These are phyloP conservation scores for Naganishia cerealis DNA, from an alignment of 1,284 basidiomycete species.

Conservation along the genomic window DNA sequence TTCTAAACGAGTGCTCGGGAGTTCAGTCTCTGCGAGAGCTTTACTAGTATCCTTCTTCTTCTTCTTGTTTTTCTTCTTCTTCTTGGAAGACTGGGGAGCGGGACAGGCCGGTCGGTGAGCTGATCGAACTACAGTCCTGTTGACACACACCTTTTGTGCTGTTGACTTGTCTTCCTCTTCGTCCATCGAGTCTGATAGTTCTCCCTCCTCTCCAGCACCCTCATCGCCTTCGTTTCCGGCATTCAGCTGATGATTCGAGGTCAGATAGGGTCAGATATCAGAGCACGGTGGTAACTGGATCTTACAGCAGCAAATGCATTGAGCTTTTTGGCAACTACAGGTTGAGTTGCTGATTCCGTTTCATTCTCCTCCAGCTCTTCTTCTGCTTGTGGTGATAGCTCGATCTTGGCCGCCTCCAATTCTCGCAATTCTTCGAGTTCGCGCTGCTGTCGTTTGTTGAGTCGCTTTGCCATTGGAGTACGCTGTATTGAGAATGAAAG, in stretches of 20 bases:
- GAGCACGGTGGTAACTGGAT: slow-evolving; percentile 25
- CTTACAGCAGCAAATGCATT: slow-evolving; percentile 64
- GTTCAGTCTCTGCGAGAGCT: slow-evolving; percentile 6
- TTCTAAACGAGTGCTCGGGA: slow-evolving; percentile 37
- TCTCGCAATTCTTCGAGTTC: slow-evolving; percentile 69
- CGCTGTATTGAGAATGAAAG: no score
- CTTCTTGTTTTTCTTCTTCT: slow-evolving; percentile 61
- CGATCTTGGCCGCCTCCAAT: slow-evolving; percentile 42
- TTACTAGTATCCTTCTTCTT: slow-evolving; percentile 48
- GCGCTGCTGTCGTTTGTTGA: slow-evolving; percentile 78
- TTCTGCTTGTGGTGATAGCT: slow-evolving; percentile 37
- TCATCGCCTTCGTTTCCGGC: slow-evolving; percentile 40
- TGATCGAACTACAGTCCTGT: neutral
- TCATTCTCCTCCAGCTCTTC: slow-evolving; percentile 46
- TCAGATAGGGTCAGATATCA: neutral
- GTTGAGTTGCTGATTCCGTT: slow-evolving; percentile 44
- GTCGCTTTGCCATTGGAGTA: slow-evolving; percentile 54
- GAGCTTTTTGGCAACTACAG: slow-evolving; percentile 31
- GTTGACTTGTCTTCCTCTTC: slow-evolving; percentile 55
- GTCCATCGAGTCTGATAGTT: slow-evolving; percentile 26
- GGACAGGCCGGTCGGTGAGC: slow-evolving; percentile 17
- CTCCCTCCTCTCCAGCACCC: slow-evolving; percentile 39
- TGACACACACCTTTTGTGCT: slow-evolving; percentile 37
- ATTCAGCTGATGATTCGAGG: slow-evolving; percentile 38
- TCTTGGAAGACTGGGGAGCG: slow-evolving; percentile 39